These are phyloP conservation scores for Apium graveolens DNA, from an alignment of 129 eudicot genomes.

Conservation along the genomic window DNA sequence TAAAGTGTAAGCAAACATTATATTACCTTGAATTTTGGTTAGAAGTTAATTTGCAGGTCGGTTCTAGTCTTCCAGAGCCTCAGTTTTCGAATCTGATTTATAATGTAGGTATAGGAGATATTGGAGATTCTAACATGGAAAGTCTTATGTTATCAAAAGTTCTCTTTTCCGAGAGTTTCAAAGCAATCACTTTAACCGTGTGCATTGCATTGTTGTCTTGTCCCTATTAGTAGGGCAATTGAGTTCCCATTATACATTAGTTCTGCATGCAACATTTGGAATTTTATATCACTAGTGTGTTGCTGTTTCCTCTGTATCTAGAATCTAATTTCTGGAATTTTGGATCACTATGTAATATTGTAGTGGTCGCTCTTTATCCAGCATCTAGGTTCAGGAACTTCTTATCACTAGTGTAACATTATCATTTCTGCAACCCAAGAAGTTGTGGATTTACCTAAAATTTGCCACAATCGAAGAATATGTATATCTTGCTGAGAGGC, in stretches of 20 bases:
- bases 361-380: not conserved
- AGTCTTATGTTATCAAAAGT: not conserved
- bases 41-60: not conserved
- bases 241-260: not conserved
- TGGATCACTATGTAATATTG: not conserved
- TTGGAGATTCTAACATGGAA: not conserved
- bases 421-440: not conserved
- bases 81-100: not conserved
- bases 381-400: not conserved
- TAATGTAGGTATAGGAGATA: not conserved
- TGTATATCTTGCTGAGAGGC: not conserved
- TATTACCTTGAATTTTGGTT: not conserved
- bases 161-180: not conserved
- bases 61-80: not conserved
- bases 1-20: not conserved
- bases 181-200: not conserved
- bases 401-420: not conserved
- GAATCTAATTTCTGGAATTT: not conserved
- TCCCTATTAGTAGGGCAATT: not conserved
- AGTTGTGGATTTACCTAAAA: not conserved
- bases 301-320: not conserved
- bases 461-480: not conserved
- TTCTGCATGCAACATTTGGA: not conserved
- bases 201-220: not conserved
- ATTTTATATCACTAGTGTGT: not conserved